Evolutionary conservation across 2,329 filamentous ascomycete species (phyloP).

Genomic region (Colletotrichum zoysiae): DNA sequence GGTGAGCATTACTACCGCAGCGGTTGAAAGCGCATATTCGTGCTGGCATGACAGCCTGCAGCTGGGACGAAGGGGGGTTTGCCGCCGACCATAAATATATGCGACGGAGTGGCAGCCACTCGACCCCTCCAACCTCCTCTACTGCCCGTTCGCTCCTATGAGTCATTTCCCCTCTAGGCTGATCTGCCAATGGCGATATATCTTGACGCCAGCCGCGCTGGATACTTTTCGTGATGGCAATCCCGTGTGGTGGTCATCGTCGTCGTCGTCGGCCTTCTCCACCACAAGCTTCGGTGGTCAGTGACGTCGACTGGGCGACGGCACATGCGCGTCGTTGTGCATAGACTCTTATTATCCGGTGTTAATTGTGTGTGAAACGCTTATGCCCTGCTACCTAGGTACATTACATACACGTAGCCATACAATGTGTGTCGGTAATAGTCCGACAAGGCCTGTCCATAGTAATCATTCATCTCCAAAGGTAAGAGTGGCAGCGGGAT

Average conservation of each 20-base stretch:
- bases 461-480: neutral
- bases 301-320: conserved; percentile 1
- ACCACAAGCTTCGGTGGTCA: neutral
- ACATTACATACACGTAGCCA: neutral
- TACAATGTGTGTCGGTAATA: conserved; percentile 23
- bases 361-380: neutral
- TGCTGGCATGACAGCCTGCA: neutral
- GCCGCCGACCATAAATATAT: conserved; percentile 31
- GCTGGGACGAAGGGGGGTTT: conserved; percentile 11
- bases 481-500: neutral
- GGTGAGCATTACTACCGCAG: neutral
- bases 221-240: neutral
- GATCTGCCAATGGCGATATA: neutral
- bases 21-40: neutral
- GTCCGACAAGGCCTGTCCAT: conserved; percentile 22
- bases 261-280: neutral
- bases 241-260: neutral
- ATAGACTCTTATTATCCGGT: neutral
- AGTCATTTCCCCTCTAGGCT: neutral
- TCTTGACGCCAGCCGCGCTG: neutral
- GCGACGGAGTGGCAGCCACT: conserved; percentile 26
- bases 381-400: neutral
- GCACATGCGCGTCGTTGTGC: neutral
- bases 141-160: neutral
- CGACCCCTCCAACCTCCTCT: conserved; percentile 18